These are phyloP conservation scores for Polyporus tsugae DNA, from an alignment of 1,284 basidiomycete genomes.

Conservation along the genomic window DNA sequence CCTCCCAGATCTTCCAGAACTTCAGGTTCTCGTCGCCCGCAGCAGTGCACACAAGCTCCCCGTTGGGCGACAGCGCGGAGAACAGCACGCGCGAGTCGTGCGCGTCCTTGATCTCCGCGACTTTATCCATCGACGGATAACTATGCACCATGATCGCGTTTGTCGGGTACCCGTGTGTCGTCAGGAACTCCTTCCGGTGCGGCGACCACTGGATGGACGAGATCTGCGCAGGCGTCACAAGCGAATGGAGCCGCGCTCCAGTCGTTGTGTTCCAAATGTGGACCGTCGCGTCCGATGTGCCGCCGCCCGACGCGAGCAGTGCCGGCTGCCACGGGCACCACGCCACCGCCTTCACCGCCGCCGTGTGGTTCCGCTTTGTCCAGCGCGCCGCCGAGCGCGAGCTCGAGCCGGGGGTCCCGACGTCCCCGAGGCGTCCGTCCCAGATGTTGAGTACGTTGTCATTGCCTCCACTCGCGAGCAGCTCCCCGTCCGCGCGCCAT, in stretches of 20 bases:
- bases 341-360: conserved; percentile 95
- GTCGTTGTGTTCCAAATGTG: conserved; percentile 95
- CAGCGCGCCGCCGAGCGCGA: conserved; percentile 79
- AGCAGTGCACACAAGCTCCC: conserved; percentile 89
- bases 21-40: conserved; percentile 96
- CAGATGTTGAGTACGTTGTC: conserved; percentile 98
- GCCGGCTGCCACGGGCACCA: conserved; percentile 98
- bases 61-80: conserved; percentile 86
- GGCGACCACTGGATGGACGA: conserved; percentile 92
- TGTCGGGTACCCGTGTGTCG: conserved; percentile 91
- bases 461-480: conserved; percentile 94
- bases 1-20: conserved; percentile 88
- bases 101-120: conserved; percentile 91
- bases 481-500: conserved; percentile 86
- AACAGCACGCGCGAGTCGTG: conserved; percentile 92
- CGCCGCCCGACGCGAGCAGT: conserved; percentile 93
- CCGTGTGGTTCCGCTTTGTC: conserved; percentile 95
- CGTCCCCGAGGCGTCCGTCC: conserved; percentile 84
- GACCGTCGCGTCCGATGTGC: conserved; percentile 93
- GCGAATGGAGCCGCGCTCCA: conserved; percentile 85
- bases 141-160: conserved; percentile 59
- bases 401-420: conserved; percentile 59
- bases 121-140: conserved; percentile 67
- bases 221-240: conserved; percentile 89
- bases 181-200: conserved; percentile 90